These are phyloP conservation scores for Fusarium sp. DNA, from an alignment of 2,329 filamentous ascomycete genomes.

Conservation along the genomic window DNA sequence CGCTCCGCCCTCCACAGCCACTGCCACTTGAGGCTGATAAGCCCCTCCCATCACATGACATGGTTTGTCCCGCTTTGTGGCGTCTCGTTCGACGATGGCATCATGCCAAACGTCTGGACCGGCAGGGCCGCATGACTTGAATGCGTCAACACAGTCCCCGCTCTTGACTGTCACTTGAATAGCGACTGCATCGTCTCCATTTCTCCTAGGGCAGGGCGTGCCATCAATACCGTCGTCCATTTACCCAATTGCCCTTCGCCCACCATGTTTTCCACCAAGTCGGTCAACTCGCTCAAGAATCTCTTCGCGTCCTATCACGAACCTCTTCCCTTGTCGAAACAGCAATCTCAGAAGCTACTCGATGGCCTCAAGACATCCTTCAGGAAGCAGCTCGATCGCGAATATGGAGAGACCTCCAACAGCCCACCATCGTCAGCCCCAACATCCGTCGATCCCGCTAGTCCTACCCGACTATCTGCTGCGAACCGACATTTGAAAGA, in stretches of 20 bases:
- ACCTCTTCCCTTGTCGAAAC: slow-evolving; percentile 65
- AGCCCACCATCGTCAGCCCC: slow-evolving; percentile 32
- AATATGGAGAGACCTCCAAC: slow-evolving; percentile 65
- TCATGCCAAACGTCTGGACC: slow-evolving; percentile 35
- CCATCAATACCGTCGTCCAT: slow-evolving; percentile 31
- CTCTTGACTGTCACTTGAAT: slow-evolving; percentile 9
- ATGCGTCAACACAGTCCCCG: slow-evolving; percentile 19
- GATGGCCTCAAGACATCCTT: slow-evolving; percentile 71
- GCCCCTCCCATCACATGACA: slow-evolving; percentile 46
- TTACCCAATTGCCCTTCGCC: slow-evolving; percentile 53
- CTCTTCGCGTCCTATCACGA: slow-evolving; percentile 65
- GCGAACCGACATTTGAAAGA: slow-evolving; percentile 66
- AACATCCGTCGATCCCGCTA: slow-evolving; percentile 35
- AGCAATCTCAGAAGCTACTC: slow-evolving; percentile 70
- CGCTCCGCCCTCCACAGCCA: not conserved
- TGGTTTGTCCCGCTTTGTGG: slow-evolving; percentile 36
- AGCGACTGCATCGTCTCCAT: not conserved
- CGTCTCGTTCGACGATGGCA: slow-evolving; percentile 48
- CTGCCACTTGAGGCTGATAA: slow-evolving; percentile 35
- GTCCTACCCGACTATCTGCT: slow-evolving; percentile 56
- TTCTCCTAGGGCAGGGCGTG: slow-evolving; percentile 22
- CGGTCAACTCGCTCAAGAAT: slow-evolving; percentile 56
- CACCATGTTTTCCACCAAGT: slow-evolving; percentile 58
- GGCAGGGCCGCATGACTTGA: slow-evolving; percentile 23
- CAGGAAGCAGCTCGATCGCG: slow-evolving; percentile 70